Percentiles rank a stretch among this genome's conserved stretches.
phyloP scores from a whole-genome alignment of 495 filamentous ascomycete species.

The Evansstolkia leycettana region DNA sequence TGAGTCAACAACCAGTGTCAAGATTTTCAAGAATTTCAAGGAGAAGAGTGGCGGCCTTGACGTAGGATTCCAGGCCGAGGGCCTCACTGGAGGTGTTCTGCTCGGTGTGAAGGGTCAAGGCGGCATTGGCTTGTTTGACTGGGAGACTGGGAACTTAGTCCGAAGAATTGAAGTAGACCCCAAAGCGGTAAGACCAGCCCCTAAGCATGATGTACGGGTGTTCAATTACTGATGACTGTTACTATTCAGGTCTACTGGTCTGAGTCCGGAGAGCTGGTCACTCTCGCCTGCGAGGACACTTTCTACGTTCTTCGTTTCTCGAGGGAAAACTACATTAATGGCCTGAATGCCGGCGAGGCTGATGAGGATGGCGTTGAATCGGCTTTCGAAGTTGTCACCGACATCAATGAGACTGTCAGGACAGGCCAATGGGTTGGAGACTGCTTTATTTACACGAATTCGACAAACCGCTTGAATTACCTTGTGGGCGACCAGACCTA shows the following conservation, averaged over 20 bases:
- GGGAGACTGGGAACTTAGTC: constrained; percentile 80
- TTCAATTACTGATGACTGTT: constrained; percentile 2
- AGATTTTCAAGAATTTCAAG: constrained; percentile 95
- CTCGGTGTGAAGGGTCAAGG: constrained; percentile 91
- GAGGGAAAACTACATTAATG: constrained; percentile 72
- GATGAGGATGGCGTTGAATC: constrained; percentile 96
- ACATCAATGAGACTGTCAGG: constrained; percentile 84
- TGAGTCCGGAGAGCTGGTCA: constrained; percentile 85
- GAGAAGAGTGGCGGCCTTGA: constrained; percentile 82
- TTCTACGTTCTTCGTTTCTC: constrained; percentile 92
- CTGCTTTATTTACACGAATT: constrained; percentile 97
- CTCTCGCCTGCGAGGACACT: constrained; percentile 86
- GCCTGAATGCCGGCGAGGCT: constrained; percentile 64
- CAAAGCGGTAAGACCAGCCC: constrained; percentile 40
- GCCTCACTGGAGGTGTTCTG: constrained; percentile 79
- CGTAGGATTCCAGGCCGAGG: constrained; percentile 92
- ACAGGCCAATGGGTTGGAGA: constrained; percentile 98
- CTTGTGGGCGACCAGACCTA: constrained; percentile 96
- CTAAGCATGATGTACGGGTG: too few relatives aligned
- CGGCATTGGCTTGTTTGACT: constrained; percentile 92
- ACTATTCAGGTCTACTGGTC: constrained; percentile 80
- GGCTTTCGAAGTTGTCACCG: constrained; percentile 91
- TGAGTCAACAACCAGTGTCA: constrained; percentile 84
- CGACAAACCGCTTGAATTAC: constrained; percentile 94
- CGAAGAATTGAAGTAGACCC: constrained; percentile 94